phyloP scores from a whole-genome alignment of 495 filamentous ascomycete genomes.

The Choiromyces venosus region DNA sequence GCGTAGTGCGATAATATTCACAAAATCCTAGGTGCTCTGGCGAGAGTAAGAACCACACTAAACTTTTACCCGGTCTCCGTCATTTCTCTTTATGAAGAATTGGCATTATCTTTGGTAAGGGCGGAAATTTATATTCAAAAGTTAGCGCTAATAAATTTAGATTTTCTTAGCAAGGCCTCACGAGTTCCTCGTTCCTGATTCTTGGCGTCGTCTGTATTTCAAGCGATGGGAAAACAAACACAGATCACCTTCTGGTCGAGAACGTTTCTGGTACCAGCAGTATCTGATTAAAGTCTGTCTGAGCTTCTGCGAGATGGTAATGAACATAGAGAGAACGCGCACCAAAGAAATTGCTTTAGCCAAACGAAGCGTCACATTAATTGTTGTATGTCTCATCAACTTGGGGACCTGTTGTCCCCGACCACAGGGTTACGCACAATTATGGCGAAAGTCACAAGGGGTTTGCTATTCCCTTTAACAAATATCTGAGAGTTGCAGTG shows the following conservation, averaged over 20 bases:
- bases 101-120: conserved; percentile 9
- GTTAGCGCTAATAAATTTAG: not conserved
- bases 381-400: conserved; percentile 15
- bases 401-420: not conserved
- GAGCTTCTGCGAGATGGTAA: conserved; percentile 12
- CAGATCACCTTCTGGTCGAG: conserved; percentile 7
- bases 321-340: not conserved
- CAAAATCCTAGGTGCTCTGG: no score
- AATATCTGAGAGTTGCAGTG: not conserved
- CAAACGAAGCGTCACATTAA: no score
- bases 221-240: not conserved
- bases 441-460: conserved; percentile 15
- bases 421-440: not conserved
- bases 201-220: conserved; percentile 4
- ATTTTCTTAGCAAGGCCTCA: conserved; percentile 9
- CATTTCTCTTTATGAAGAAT: conserved; percentile 14
- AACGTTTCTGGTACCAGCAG: not conserved
- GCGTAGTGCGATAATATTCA: no score
- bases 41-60: no score
- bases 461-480: not conserved
- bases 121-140: not conserved
- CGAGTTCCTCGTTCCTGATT: conserved; percentile 14
- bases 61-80: conserved; percentile 15
- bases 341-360: no score
- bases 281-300: not conserved